Evolutionary conservation across 2,329 filamentous ascomycete genomes (phyloP), one percentile per base, ranked within the genome.

Genomic region (Metarhizium brunneum): DNA sequence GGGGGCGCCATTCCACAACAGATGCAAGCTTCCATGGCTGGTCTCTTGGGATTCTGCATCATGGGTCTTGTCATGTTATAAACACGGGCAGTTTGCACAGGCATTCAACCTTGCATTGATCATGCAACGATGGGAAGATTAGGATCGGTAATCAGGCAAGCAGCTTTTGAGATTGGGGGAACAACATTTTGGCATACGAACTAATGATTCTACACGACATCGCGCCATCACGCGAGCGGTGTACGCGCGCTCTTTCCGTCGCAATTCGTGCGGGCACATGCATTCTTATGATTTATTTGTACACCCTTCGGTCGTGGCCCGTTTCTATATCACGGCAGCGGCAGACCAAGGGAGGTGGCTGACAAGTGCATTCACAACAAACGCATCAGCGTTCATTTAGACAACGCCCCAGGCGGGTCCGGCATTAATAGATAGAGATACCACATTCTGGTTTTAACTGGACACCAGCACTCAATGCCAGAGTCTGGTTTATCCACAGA

Each of bases 21-120:
- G 52, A 65, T 69, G 66, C 63, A 69, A 58, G 60, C 61, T 49
- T 71, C 69, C 51, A 65, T 69, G 58, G 65, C 59, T 47, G 69
- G 69, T 38, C 61, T 71, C n/a, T 54, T 72, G 55, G 69, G 67
- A 40, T 71, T 71, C 57, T 68, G 68, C 59, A 67, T 70, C 60
- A 65, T 71, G 63, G 66, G 68, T 18, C 60, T 72, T 51, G 64
- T 70, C 59, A 63, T 71, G 61, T 50, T 71, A 55, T 71, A 64
- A 56, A 38, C 35, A 8, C 40, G 36, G 18, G 47, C 35, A 14
- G 20, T 47, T 56, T 30, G 45, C 43, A 49, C 29, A 7, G 6
- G 18, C 43, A 25, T 47, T 47, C 42, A 10, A 45, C 18, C 16
- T 16, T 20, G 20, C n/a, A 20, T 20, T 45, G 7, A 20, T 20